Evolutionary conservation across 306 rosid genomes (phyloP).

Genomic region (Quercus robur): DNA sequence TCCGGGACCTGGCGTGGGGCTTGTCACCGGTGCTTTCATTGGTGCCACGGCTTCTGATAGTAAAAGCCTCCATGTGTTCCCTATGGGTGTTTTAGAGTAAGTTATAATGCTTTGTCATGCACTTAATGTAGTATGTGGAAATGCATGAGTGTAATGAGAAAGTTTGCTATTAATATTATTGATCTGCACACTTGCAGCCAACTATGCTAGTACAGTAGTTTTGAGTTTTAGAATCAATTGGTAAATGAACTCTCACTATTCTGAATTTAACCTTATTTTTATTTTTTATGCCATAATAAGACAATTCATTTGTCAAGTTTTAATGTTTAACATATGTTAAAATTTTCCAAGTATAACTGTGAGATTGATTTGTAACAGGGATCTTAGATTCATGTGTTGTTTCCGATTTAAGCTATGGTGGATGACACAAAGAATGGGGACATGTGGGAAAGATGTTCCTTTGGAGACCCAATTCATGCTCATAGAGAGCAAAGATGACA

Average conservation of each 20-base stretch:
- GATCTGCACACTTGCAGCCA: neutral
- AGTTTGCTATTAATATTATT: neutral
- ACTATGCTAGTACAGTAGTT: neutral
- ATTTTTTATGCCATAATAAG: neutral
- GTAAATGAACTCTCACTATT: neutral
- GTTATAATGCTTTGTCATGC: constrained; percentile 17
- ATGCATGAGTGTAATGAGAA: neutral
- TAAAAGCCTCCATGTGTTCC: constrained; percentile 84
- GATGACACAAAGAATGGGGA: constrained; percentile 99
- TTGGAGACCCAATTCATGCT: constrained; percentile 95
- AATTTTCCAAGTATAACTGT: neutral
- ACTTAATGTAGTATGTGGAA: neutral
- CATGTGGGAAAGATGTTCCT: constrained; percentile 81
- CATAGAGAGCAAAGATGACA: constrained; percentile 64
- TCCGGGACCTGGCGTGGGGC: constrained; percentile 64
- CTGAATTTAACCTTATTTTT: neutral
- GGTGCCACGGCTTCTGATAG: constrained; percentile 76
- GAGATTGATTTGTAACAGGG: constrained; percentile 37
- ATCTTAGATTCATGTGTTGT: constrained; percentile 72
- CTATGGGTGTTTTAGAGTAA: constrained; percentile 82
- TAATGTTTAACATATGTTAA: neutral
- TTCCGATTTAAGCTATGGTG: constrained; percentile 99
- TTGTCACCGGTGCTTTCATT: constrained; percentile 66
- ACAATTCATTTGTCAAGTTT: neutral
- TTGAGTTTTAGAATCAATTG: neutral